Conservation (phyloP, 1,284 basidiomycete genomes). For the Bjerkandera adusta region DNA sequence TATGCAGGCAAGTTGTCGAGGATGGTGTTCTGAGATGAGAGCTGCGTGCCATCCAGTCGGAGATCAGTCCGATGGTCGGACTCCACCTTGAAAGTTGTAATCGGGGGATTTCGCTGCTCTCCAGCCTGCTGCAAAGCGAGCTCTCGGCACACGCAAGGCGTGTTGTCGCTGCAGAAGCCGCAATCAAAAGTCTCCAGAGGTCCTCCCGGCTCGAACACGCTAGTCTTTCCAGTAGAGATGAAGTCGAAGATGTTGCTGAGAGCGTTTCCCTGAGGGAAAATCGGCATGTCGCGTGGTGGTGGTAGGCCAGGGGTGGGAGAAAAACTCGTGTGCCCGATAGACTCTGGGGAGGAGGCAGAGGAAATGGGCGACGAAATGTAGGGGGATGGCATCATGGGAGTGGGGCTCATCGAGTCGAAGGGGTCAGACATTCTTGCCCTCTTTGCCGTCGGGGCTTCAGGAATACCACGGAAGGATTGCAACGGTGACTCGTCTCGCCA, state of each 20-base stretch:
- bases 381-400: slow-evolving; percentile 21
- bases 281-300: slow-evolving; percentile 28
- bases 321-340: slow-evolving; percentile 44
- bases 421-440: slow-evolving; percentile 27
- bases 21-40: slow-evolving; percentile 43
- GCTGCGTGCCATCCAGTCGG: slow-evolving; percentile 14
- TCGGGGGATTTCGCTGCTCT: slow-evolving; percentile 21
- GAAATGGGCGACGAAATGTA: slow-evolving; percentile 36
- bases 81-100: slow-evolving; percentile 35
- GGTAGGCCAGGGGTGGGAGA: slow-evolving; percentile 40
- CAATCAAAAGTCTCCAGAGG: slow-evolving; percentile 45
- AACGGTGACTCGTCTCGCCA: slow-evolving; percentile 43
- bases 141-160: slow-evolving; percentile 74
- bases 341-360: slow-evolving; percentile 53
- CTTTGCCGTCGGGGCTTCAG: neutral
- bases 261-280: slow-evolving; percentile 26
- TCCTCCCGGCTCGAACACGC: slow-evolving; percentile 32
- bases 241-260: slow-evolving; percentile 35
- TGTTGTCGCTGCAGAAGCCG: slow-evolving; percentile 68
- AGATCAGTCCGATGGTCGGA: slow-evolving; percentile 22
- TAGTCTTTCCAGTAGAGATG: slow-evolving; percentile 28
- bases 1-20: slow-evolving; percentile 76
- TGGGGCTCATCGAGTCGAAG: slow-evolving; percentile 21
- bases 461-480: slow-evolving; percentile 26
- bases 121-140: slow-evolving; percentile 46